A percentile compares a stretch with the other conserved stretches of the same genome.
phyloP scores from a whole-genome alignment of 441 rosid species.

The Erodium texanum region DNA sequence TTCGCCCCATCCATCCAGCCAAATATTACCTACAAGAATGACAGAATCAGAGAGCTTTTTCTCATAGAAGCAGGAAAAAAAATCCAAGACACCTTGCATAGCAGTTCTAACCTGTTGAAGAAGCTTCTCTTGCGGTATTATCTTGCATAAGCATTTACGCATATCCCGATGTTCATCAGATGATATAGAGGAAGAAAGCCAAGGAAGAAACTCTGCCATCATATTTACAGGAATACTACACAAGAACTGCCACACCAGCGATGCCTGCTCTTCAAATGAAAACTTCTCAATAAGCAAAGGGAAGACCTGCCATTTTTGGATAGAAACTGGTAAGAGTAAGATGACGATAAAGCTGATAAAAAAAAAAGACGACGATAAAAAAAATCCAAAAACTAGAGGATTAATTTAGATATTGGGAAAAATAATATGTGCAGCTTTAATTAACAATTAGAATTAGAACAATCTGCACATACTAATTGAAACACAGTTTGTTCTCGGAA shows the following conservation, averaged over 20 bases:
- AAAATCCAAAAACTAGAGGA: not conserved
- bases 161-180: slow-evolving; percentile 63
- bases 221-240: slow-evolving; percentile 96
- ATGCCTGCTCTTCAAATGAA: slow-evolving; percentile 80
- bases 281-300: slow-evolving; percentile 88
- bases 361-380: slow-evolving; percentile 8
- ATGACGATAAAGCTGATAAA: slow-evolving; percentile 14
- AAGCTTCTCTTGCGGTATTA: slow-evolving; percentile 71
- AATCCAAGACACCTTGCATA: slow-evolving; percentile 6
- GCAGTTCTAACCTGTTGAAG: slow-evolving; percentile 56
- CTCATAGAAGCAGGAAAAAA: slow-evolving; percentile 9
- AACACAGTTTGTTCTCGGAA: not conserved
- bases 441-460: too few species aligned
- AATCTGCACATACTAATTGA: not conserved
- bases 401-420: not conserved
- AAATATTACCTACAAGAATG: slow-evolving; percentile 46
- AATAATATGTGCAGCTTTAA: not conserved
- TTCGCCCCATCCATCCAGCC: slow-evolving; percentile 62
- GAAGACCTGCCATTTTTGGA: slow-evolving; percentile 51
- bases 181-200: slow-evolving; percentile 84
- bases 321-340: not conserved
- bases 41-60: slow-evolving; percentile 22
- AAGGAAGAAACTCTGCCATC: slow-evolving; percentile 85
- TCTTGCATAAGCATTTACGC: slow-evolving; percentile 60
- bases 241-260: slow-evolving; percentile 90